Base-by-base conservation (phyloP, 345 rosid species). In the Syzygium aqueum region DNA sequence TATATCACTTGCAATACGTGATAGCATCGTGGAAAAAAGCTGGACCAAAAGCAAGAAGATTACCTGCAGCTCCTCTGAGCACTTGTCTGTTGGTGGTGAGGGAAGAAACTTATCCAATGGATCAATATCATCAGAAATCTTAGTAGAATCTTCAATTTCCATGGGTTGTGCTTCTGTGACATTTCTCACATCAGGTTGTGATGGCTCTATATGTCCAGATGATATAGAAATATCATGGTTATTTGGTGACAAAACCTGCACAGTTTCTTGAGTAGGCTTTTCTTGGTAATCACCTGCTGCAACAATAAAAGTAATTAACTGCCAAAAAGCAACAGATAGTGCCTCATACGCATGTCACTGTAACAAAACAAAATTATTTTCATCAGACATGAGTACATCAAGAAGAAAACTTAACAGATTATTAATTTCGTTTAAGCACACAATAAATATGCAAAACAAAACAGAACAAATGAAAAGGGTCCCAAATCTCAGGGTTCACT, bases 31-130 rank as follows among this genome's bases (percentile, higher is more conserved):
- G n/a, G 43, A 53, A 86, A 67, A 87, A 88, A 87, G 25, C 30
- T 15, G 43, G 43, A 73, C 37, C 51, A 83, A 61, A 53, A 56
- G 30, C 5, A 84, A 61, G 59, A 33, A 86, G 89, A 95, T 92
- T 90, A 96, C 99, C 91, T 95, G 99, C 51, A 96, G 91, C 88
- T 96, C 98, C 89, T 92, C 94, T 2, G 99, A 94, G 92, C 97
- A 96, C 90, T 90, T 94, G 27, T 89, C 93, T 85, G 84, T 91
- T 21, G 97, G 97, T 33, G 92, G 93, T 1, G 92, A 92, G 1
- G 95, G 97, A 40, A 97, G 95, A 91, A 97, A 98, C 87, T 91
- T 92, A 90, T 96, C 95, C 89, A 96, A 91, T 49, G 93, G 93
- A 92, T 95, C 94, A 33, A 49, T 90, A 85, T 89, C 90, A 30